Conservation (phyloP, 2,329 filamentous ascomycete genomes). For the Fonsecaea pedrosoi region DNA sequence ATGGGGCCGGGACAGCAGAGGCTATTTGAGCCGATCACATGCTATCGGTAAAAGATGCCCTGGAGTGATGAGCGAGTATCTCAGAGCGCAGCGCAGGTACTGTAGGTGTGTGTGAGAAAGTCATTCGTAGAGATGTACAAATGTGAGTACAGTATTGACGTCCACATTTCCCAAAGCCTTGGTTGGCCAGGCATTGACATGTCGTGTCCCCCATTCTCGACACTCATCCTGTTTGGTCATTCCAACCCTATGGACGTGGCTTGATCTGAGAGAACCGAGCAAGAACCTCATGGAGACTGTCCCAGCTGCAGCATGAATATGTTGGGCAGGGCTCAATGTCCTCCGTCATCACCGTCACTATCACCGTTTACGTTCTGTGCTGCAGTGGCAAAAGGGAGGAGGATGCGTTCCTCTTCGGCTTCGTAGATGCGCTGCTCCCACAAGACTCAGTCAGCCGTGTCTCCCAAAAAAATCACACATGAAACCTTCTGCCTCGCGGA, state of each 20-base stretch:
- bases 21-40: background rate
- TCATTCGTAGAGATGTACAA: too few relatives aligned
- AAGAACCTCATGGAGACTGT: too few relatives aligned
- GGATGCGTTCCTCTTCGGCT: conserved; percentile 33
- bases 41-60: background rate
- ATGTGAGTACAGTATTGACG: too few relatives aligned
- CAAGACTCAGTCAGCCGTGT: background rate
- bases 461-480: background rate
- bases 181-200: too few relatives aligned
- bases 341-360: background rate
- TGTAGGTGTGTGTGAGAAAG: too few relatives aligned
- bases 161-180: too few relatives aligned
- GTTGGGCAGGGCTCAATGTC: background rate
- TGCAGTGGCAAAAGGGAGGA: conserved; percentile 20
- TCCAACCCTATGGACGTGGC: too few relatives aligned
- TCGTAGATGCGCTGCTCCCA: conserved; percentile 27
- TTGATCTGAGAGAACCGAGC: too few relatives aligned
- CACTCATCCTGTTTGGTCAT: too few relatives aligned
- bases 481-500: background rate
- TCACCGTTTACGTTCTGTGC: background rate
- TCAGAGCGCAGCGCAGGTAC: background rate
- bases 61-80: too few relatives aligned
- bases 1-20: background rate
- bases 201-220: too few relatives aligned
- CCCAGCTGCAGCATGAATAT: background rate